These are phyloP conservation scores for Yamadazyma sp. DNA, from an alignment of 805 yeast genomes.

Conservation along the genomic window DNA sequence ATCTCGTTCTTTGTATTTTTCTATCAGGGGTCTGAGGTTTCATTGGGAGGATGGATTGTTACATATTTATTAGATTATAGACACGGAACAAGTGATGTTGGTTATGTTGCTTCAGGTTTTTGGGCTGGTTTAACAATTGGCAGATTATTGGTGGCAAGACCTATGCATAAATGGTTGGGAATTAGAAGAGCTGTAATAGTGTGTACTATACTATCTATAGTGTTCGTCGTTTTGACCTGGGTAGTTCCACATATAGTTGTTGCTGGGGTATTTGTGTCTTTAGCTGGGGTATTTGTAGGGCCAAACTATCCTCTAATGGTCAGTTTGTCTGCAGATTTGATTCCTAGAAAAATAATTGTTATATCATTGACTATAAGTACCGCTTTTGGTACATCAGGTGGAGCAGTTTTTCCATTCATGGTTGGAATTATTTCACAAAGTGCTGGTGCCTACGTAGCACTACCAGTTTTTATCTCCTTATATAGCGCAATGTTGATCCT, in stretches of 20 bases:
- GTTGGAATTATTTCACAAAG: slow-evolving; percentile 48
- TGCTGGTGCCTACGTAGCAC: slow-evolving; percentile 45
- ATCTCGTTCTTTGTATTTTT: slow-evolving; percentile 54
- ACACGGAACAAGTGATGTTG: slow-evolving; percentile 47
- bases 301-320: slow-evolving; percentile 60
- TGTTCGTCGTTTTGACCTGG: slow-evolving; percentile 47
- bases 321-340: slow-evolving; percentile 36
- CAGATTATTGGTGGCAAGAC: slow-evolving; percentile 47
- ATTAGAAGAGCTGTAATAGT: slow-evolving; percentile 44
- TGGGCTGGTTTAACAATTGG: slow-evolving; percentile 73
- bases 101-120: slow-evolving; percentile 65
- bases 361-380: slow-evolving; percentile 49
- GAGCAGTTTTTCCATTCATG: slow-evolving; percentile 52
- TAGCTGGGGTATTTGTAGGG: slow-evolving; percentile 61
- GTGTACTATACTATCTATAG: slow-evolving; percentile 29
- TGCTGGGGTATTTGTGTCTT: slow-evolving; percentile 46
- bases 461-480: slow-evolving; percentile 45
- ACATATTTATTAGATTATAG: slow-evolving; percentile 59
- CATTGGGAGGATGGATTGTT: slow-evolving; percentile 70
- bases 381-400: slow-evolving; percentile 57
- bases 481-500: slow-evolving; percentile 26
- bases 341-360: slow-evolving; percentile 52
- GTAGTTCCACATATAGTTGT: slow-evolving; percentile 41
- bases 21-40: slow-evolving; percentile 68
- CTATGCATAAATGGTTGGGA: slow-evolving; percentile 36